These are phyloP conservation scores for Globisporangium echinulatum DNA, from an alignment of 352 stramenopile species.

Conservation along the genomic window DNA sequence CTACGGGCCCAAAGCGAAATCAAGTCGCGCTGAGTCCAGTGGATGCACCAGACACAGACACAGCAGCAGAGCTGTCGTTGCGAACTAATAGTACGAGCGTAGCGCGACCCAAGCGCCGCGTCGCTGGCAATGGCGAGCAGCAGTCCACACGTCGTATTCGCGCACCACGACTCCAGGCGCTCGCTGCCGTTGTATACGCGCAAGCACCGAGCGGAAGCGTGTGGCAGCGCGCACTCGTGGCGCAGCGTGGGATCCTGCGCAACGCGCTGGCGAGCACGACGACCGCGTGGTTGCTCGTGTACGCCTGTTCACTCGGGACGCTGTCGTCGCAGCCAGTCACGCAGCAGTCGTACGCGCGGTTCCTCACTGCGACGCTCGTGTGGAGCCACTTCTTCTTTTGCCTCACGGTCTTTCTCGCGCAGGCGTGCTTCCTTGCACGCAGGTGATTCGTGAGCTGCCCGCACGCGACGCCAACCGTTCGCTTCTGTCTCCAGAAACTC, in stretches of 20 bases:
- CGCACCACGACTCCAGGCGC: too few species aligned
- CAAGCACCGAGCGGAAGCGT: neutral
- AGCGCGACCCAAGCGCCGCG: too few species aligned
- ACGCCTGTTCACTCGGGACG: neutral
- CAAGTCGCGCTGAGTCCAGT: too few species aligned
- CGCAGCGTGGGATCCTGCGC: neutral
- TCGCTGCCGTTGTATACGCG: too few species aligned
- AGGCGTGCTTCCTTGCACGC: slow-evolving; percentile 2
- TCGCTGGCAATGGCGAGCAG: too few species aligned
- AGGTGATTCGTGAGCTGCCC: neutral
- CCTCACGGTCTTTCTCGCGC: neutral
- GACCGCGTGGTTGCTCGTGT: neutral
- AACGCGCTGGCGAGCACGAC: neutral
- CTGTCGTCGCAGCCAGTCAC: neutral
- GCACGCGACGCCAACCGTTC: neutral
- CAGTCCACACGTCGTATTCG: too few species aligned
- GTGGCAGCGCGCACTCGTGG: slow-evolving; percentile 1
- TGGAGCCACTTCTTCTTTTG: neutral
- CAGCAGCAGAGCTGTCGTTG: too few species aligned
- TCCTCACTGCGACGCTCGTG: neutral
- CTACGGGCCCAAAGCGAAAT: too few species aligned
- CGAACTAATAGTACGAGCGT: too few species aligned
- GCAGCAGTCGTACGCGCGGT: slow-evolving; percentile 3
- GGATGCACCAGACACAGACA: too few species aligned
- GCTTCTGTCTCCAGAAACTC: slow-evolving; percentile 3